Conservation (phyloP, 2,329 filamentous ascomycete species). For the Fusarium sp. region DNA sequence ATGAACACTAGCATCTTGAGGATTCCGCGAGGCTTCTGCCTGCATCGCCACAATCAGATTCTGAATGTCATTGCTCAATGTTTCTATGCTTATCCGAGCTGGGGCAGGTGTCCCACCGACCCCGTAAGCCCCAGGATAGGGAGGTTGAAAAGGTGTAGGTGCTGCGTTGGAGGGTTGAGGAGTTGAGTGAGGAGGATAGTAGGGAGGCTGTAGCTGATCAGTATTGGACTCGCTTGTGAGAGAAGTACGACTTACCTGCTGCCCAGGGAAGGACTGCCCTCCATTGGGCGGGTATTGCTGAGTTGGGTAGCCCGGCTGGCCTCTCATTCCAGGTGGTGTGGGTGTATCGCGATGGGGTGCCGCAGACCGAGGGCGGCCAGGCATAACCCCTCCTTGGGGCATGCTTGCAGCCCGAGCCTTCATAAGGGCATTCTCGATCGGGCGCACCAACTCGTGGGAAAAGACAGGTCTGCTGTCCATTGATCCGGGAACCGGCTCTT, state of each 20-base stretch:
- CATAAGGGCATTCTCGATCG: constrained; percentile 94
- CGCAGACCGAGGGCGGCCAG: constrained; percentile 64
- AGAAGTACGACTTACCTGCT: constrained; percentile 47
- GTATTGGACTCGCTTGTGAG: background rate
- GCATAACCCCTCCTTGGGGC: constrained; percentile 66
- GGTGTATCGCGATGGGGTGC: constrained; percentile 79
- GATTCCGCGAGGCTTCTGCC: constrained; percentile 81
- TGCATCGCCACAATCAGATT: constrained; percentile 82
- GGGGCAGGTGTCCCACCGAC: constrained; percentile 50
- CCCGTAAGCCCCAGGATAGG: constrained; percentile 58
- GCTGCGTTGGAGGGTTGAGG: constrained; percentile 56
- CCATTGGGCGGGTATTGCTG: constrained; percentile 54
- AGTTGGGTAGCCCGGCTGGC: constrained; percentile 45
- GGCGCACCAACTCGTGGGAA: constrained; percentile 85
- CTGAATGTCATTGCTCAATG: constrained; percentile 87
- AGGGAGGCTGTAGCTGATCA: constrained; percentile 34
- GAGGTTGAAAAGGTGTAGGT: constrained; percentile 60
- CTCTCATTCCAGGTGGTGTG: constrained; percentile 75
- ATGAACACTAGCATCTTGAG: constrained; percentile 82
- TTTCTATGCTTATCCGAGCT: constrained; percentile 75
- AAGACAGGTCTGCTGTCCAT: constrained; percentile 95
- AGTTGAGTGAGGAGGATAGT: constrained; percentile 58
- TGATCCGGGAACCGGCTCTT: constrained; percentile 94
- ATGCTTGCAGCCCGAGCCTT: constrained; percentile 79
- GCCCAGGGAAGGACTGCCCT: constrained; percentile 48